Evolutionary conservation across 108 stramenopile species (phyloP).

Genomic region (Cylindrotheca fusiformis): DNA sequence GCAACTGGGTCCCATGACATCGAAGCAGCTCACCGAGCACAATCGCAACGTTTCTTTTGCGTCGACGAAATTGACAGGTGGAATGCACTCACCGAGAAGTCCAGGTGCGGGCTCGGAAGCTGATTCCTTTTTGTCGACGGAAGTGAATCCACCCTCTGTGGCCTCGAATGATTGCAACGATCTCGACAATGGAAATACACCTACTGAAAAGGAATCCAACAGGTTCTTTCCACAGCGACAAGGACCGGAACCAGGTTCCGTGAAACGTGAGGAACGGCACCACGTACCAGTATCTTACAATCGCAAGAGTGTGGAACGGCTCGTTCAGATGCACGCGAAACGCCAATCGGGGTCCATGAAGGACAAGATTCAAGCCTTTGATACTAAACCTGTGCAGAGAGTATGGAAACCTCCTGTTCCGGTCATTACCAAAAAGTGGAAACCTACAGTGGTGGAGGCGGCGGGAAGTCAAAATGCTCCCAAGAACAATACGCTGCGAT

Average conservation of each 20-base stretch:
- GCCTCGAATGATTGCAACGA: not conserved
- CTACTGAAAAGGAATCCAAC: not conserved
- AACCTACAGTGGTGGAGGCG: too few species aligned
- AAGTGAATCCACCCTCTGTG: not conserved
- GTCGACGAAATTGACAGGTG: not conserved
- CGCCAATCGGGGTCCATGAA: conserved; percentile 3
- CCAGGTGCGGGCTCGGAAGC: not conserved
- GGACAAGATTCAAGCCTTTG: conserved; percentile 26
- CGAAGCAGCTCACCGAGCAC: not conserved
- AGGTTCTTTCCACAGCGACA: too few species aligned
- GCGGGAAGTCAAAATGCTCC: too few species aligned
- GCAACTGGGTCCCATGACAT: not conserved
- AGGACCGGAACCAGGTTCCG: not conserved
- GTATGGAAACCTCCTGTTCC: not conserved
- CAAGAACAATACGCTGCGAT: too few species aligned
- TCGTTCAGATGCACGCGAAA: not conserved
- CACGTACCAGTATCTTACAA: not conserved
- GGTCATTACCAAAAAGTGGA: not conserved
- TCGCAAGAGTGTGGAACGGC: not conserved
- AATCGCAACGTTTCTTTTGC: not conserved
- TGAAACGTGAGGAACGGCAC: not conserved
- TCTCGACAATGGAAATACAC: not conserved
- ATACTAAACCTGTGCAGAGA: not conserved
- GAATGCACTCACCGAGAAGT: not conserved
- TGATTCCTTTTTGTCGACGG: not conserved